Percentiles rank a stretch among this genome's conserved stretches.
Conservation (phyloP, 768 basidiomycete genomes). For the Cystoderma amianthinum region DNA sequence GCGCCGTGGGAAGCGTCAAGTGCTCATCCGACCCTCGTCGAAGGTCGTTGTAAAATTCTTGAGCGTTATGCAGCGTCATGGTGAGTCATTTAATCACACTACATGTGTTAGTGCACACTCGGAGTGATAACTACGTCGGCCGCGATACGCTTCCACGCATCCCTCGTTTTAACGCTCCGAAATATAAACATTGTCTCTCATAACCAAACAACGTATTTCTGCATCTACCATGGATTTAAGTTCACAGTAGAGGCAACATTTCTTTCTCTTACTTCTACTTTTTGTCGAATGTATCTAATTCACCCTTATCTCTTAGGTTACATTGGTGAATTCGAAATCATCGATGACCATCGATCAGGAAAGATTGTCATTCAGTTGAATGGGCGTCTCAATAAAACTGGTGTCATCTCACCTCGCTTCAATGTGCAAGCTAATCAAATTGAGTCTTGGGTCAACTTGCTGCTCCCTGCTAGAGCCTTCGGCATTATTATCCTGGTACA, state of each 20-base stretch:
- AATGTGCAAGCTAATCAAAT: conserved; percentile 92
- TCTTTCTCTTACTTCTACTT: conserved; percentile 7
- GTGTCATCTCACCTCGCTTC: conserved; percentile 99
- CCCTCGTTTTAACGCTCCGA: conserved; percentile 84
- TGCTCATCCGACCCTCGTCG: conserved; percentile 93
- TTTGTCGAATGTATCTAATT: conserved; percentile 9
- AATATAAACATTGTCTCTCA: conserved; percentile 48
- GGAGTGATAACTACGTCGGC: conserved; percentile 86
- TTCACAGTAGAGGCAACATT: conserved; percentile 55
- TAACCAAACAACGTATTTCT: conserved; percentile 43
- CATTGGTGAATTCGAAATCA: conserved; percentile 97
- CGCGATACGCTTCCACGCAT: conserved; percentile 57
- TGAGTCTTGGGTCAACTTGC: conserved; percentile 93
- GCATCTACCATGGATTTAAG: conserved; percentile 27
- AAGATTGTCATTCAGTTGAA: conserved; percentile 99
- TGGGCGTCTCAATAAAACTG: conserved; percentile 98
- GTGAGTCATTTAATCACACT: conserved; percentile 49
- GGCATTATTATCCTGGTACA: conserved; percentile 91
- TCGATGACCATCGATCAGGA: conserved; percentile 97
- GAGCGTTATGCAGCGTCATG: conserved; percentile 98
- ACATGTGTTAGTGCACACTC: conserved; percentile 24
- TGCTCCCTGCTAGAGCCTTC: conserved; percentile 94
- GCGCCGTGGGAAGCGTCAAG: conserved; percentile 98
- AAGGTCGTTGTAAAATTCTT: conserved; percentile 99
- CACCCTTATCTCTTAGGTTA: conserved; percentile 53